Evolutionary conservation across 2,329 filamentous ascomycete genomes (phyloP).

Genomic region (Endothia cerciana): DNA sequence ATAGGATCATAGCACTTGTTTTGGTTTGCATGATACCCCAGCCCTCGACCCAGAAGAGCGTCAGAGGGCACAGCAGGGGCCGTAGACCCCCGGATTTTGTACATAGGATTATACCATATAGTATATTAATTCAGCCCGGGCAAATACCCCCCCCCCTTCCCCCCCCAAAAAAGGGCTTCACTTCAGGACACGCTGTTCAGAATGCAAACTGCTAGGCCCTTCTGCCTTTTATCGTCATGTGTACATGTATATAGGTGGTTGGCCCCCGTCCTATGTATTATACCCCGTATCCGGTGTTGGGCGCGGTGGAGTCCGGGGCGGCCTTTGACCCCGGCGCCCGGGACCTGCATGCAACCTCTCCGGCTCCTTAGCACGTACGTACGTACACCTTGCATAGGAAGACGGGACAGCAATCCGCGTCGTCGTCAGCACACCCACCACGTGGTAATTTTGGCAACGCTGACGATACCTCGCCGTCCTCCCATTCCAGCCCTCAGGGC

Average conservation of each 20-base stretch:
- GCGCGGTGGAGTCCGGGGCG: slow-evolving; percentile 5
- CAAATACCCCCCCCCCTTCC: background rate
- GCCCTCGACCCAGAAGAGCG: slow-evolving; percentile 13
- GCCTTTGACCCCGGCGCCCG: slow-evolving; percentile 6
- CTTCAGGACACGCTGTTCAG: slow-evolving; percentile 14
- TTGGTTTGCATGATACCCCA: slow-evolving; percentile 26
- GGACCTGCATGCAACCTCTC: slow-evolving; percentile 7
- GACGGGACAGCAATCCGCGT: background rate
- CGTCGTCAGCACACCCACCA: slow-evolving; percentile 7
- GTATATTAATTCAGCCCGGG: slow-evolving; percentile 18
- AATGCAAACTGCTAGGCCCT: background rate
- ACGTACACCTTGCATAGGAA: background rate
- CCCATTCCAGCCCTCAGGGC: background rate
- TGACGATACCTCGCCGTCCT: background rate
- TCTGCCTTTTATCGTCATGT: background rate
- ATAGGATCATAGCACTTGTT: slow-evolving; percentile 11
- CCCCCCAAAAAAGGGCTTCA: slow-evolving; percentile 18
- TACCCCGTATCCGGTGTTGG: slow-evolving; percentile 13
- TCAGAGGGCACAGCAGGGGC: slow-evolving; percentile 9
- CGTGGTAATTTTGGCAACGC: slow-evolving; percentile 11
- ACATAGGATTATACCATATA: slow-evolving; percentile 30
- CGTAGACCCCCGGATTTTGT: slow-evolving; percentile 7
- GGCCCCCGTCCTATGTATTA: slow-evolving; percentile 6
- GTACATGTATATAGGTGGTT: background rate
- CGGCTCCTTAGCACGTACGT: no score